Evolutionary conservation across 345 rosid genomes (phyloP), one percentile per base, ranked within the genome.

Genomic region (Aurinia saxatilis): DNA sequence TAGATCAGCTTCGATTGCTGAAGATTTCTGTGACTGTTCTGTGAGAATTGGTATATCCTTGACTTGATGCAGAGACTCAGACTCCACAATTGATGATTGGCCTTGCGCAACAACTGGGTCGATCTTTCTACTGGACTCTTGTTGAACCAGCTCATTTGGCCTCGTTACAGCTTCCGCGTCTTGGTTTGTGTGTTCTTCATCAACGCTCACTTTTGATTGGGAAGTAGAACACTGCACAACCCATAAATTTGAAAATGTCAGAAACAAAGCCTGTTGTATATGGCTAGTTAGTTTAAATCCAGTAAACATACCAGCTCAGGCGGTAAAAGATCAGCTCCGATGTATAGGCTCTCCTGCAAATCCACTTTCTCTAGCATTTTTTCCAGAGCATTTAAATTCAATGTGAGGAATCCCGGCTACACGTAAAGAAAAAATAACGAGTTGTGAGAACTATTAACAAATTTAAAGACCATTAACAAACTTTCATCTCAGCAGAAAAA

Each of bases 281-380:
- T 1, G 0, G 8, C 2, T 60, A 9, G 15, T 15, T 58, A 6
- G 53, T 40, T 37, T 1, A 34, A 25, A 50, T 38, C 35, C 3
- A 36, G 44, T 29, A 50, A 76, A 38, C 0, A 3, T 81, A 92
- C 96, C 91, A 62, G 60, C 37, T 85, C 86, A 16, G 81, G 50
- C 2, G 88, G 82, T 36, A 92, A 74, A 44, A 89, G 71, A 73
- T 92, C 90, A 34, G 81, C 70, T 50, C 87, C 95, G 41, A 92
- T 79, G 78, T 79, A 89, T 35, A 89, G 91, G 68, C 87, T 73
- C 65, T 79, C 55, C 3, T 86, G 79, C 65, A 86, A 53, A 29
- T 87, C 86, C 34, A 84, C 85, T 57, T 80, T 82, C 37, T 72
- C 87, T 3, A 92, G 73, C 57, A 80, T 81, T 53, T 85, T 81